phyloP scores from a whole-genome alignment of 2,329 filamentous ascomycete genomes.

The Colletotrichum zoysiae region DNA sequence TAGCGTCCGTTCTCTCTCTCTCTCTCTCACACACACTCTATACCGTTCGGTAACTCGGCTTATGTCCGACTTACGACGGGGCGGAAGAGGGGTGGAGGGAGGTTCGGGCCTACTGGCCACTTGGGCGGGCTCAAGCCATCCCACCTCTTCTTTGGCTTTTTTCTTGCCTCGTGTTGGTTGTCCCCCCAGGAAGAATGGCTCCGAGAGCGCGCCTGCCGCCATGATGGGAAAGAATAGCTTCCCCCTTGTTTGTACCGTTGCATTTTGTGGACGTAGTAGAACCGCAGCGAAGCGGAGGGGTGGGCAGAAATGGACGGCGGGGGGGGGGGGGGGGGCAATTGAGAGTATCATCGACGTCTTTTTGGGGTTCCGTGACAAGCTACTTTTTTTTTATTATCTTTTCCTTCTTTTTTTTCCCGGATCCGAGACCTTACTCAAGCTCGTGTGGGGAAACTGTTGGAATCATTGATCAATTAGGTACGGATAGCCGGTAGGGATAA shows the following conservation, averaged over 20 bases:
- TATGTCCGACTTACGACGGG: constrained; percentile 8
- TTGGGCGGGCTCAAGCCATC: neutral
- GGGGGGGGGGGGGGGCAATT: too few relatives aligned
- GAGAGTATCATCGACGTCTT: neutral
- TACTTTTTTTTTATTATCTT: neutral
- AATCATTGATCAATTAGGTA: neutral
- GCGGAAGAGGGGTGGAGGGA: neutral
- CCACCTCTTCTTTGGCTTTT: neutral
- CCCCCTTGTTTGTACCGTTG: neutral
- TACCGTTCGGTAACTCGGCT: neutral
- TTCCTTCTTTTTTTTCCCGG: neutral
- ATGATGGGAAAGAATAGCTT: neutral
- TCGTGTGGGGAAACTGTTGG: neutral
- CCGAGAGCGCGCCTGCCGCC: neutral
- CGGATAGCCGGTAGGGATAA: neutral
- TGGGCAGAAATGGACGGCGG: neutral
- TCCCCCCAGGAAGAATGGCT: neutral
- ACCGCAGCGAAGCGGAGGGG: neutral
- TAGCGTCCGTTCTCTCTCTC: too few relatives aligned
- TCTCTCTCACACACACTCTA: too few relatives aligned
- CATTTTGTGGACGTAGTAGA: neutral
- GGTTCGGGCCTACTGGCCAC: constrained; percentile 10
- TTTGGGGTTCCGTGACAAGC: neutral
- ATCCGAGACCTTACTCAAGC: neutral
- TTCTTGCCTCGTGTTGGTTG: too few relatives aligned